Evolutionary conservation across 176 grass and related monocot genomes (phyloP).

Genomic region (Pontederia paniculata): DNA sequence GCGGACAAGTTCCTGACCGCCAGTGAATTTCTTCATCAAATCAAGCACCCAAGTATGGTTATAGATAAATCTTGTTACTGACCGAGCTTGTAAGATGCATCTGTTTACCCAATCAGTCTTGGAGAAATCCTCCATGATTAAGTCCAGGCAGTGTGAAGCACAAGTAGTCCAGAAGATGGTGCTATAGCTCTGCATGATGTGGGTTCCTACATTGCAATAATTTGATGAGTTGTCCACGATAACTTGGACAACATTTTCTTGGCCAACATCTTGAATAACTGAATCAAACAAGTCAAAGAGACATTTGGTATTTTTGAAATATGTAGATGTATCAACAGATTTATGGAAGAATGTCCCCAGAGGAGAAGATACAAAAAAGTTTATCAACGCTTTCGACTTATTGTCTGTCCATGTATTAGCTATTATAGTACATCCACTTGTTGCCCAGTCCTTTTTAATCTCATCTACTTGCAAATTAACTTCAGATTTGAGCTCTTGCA

Average conservation of each 20-base stretch:
- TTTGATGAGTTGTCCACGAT: constrained; percentile 62
- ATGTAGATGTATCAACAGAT: constrained; percentile 64
- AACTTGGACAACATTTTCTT: constrained; percentile 89
- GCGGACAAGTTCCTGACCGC: constrained; percentile 64
- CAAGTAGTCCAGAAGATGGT: constrained; percentile 81
- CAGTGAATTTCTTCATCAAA: constrained; percentile 44
- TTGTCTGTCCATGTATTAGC: constrained; percentile 90
- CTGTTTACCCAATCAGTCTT: constrained; percentile 88
- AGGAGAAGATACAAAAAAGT: constrained; percentile 68
- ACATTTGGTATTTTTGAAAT: constrained; percentile 61
- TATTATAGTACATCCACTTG: constrained; percentile 80
- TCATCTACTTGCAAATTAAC: constrained; percentile 48
- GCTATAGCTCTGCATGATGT: constrained; percentile 82
- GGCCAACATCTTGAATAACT: constrained; percentile 82
- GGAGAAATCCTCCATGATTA: constrained; percentile 79
- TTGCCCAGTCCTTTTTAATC: constrained; percentile 84
- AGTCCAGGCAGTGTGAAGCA: constrained; percentile 77
- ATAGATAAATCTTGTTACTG: constrained; percentile 78
- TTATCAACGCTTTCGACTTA: constrained; percentile 70
- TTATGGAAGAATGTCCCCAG: constrained; percentile 87
- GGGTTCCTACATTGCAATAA: constrained; percentile 52
- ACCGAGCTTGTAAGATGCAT: constrained; percentile 76
- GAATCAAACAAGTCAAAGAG: constrained; percentile 84
- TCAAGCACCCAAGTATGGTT: constrained; percentile 73
- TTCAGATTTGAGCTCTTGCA: constrained; percentile 74